These are phyloP conservation scores for Solanum tarijense DNA, from an alignment of 257 asterid species.

Conservation along the genomic window DNA sequence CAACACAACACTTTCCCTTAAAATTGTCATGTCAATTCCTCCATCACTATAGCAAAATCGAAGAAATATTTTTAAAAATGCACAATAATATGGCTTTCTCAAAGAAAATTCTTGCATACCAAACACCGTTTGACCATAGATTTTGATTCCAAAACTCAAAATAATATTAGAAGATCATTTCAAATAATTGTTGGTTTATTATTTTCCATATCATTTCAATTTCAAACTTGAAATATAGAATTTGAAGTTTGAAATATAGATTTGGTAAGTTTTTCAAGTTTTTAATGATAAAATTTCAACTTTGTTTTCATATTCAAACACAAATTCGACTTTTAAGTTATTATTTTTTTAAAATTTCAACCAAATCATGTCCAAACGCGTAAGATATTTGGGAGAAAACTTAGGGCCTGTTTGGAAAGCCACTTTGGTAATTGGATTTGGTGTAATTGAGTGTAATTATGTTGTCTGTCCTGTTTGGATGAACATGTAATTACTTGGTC, in stretches of 20 bases:
- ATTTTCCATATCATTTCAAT: background rate
- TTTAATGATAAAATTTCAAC: background rate
- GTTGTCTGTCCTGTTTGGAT: too few species aligned
- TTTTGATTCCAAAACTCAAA: background rate
- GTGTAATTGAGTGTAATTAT: too few species aligned
- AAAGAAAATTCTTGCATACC: background rate
- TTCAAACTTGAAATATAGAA: background rate
- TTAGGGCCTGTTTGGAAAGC: too few species aligned
- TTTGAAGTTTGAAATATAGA: background rate
- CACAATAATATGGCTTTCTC: background rate
- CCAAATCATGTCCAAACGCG: background rate
- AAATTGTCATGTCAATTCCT: background rate
- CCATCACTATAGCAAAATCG: background rate
- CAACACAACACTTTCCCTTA: background rate
- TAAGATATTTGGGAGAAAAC: background rate
- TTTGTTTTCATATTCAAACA: background rate
- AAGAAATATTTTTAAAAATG: background rate
- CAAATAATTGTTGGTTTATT: background rate
- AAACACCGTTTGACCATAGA: background rate
- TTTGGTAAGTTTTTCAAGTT: background rate
- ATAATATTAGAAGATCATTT: background rate
- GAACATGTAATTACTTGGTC: too few species aligned
- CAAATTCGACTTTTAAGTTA: background rate
- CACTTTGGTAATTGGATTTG: too few species aligned
- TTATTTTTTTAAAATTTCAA: background rate